Evolutionary conservation across 768 basidiomycete species (phyloP).

Genomic region (Kwoniella mangroviensis): DNA sequence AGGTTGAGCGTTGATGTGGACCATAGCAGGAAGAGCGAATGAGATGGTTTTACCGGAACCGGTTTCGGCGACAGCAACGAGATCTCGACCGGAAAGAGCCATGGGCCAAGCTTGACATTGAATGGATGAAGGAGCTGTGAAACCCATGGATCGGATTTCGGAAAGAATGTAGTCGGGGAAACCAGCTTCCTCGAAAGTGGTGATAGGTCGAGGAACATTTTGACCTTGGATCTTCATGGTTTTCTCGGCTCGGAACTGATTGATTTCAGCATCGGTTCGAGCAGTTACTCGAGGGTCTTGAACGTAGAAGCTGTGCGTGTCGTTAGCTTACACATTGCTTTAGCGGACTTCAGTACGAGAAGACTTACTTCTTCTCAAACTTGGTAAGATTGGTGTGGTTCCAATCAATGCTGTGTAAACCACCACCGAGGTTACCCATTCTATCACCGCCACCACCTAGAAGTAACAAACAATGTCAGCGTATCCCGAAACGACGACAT

Average conservation of each 20-base stretch:
- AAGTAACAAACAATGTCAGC: conserved; percentile 29
- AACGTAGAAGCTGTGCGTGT: conserved; percentile 34
- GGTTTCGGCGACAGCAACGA: conserved; percentile 92
- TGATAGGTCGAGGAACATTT: conserved; percentile 83
- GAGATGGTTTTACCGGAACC: conserved; percentile 99
- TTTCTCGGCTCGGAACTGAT: conserved; percentile 79
- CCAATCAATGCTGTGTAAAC: conserved; percentile 88
- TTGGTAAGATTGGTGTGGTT: conserved; percentile 69
- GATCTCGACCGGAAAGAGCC: conserved; percentile 90
- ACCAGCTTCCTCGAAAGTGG: conserved; percentile 88
- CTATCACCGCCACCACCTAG: conserved; percentile 57
- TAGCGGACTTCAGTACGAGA: background rate
- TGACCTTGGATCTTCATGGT: conserved; percentile 95
- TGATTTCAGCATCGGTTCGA: conserved; percentile 86
- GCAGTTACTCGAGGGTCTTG: conserved; percentile 98
- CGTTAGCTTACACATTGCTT: background rate
- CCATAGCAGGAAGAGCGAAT: conserved; percentile 97
- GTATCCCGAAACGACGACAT: conserved; percentile 36
- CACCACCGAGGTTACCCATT: conserved; percentile 80
- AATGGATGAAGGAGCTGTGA: conserved; percentile 86
- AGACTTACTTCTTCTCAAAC: conserved; percentile 88
- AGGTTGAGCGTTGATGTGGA: conserved; percentile 99
- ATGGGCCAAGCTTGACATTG: conserved; percentile 99
- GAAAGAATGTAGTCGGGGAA: conserved; percentile 96
- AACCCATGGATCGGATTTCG: conserved; percentile 92